Evolutionary conservation across 2,329 filamentous ascomycete species (phyloP), one percentile per base, ranked within the genome.

Genomic region (Trichoderma simmonsii): DNA sequence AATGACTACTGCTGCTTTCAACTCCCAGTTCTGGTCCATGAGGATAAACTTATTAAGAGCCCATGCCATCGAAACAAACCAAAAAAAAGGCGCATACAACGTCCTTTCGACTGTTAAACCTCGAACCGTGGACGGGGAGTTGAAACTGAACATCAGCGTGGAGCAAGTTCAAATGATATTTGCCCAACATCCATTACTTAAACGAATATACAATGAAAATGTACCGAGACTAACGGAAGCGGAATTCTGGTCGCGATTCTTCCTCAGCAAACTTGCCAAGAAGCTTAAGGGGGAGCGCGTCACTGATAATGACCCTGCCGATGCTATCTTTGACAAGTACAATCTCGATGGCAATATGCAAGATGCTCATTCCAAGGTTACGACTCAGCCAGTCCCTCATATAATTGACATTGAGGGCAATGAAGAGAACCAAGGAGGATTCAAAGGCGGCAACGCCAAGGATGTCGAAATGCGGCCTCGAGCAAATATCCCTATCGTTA

Each of bases 81-180:
- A 99, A 83, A 92, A 91, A 76, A 92, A 93, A 75, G 96, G 95
- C 6, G 90, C 94, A 4, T 98, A 98, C 83, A 98, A 99, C 77
- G 95, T 98, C 7, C 86, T 99, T 21, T 95, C 96, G 0, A 92
- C 93, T 21, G 90, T 98, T 76, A 97, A 97, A 79, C 92, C 93
- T 7, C 78, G 80, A 6, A 82, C 81, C 2, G 80, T 82, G 21
- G 81, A 83, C 48, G 81, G 81, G 32, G 89, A 91, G 69, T 89
- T 92, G 6, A 94, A 92, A 80, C 86, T 98, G 76, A 95, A 93
- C 77, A 91, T 99, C 74, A 96, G 90, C 75, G 91, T 94, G 73
- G 95, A 98, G 81, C 95, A 98, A 81, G 93, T 98, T 66, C 92
- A 95, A 78, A 89, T 97, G 78, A 96, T 99, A 68, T 95, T 99